Percentiles rank a stretch among this genome's conserved stretches.
phyloP scores from a whole-genome alignment of 2,329 filamentous ascomycete species.

The Colletotrichum eleusines region DNA sequence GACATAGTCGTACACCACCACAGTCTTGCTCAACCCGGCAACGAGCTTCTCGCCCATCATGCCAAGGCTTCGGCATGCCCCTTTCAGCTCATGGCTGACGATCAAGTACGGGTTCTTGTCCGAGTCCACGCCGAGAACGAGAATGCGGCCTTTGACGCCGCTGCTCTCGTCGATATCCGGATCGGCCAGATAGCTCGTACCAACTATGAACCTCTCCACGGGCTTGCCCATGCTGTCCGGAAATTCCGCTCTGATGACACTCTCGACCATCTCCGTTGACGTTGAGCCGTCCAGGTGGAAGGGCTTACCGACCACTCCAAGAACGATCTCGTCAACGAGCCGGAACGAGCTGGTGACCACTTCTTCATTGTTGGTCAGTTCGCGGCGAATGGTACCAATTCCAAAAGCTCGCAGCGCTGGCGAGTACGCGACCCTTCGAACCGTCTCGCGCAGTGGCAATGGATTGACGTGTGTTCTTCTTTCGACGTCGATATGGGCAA shows the following conservation, averaged over 20 bases:
- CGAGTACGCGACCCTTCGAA: constrained; percentile 89
- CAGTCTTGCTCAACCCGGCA: constrained; percentile 89
- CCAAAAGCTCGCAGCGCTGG: constrained; percentile 83
- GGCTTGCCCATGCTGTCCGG: constrained; percentile 66
- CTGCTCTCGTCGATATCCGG: constrained; percentile 64
- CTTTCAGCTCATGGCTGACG: constrained; percentile 76
- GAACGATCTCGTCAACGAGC: constrained; percentile 90
- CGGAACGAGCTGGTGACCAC: constrained; percentile 83
- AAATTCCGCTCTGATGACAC: constrained; percentile 82
- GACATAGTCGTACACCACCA: constrained; percentile 69
- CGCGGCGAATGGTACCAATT: constrained; percentile 84
- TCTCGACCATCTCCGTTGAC: constrained; percentile 81
- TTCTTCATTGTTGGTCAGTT: constrained; percentile 78
- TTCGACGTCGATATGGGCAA: constrained; percentile 85
- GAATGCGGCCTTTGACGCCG: constrained; percentile 76
- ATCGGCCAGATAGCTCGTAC: constrained; percentile 82
- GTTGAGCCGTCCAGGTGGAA: constrained; percentile 67
- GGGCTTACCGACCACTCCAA: constrained; percentile 79
- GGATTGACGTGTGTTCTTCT: constrained; percentile 90
- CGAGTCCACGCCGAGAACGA: constrained; percentile 85
- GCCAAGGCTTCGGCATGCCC: constrained; percentile 83
- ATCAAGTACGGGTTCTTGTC: constrained; percentile 80
- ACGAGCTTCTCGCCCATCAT: constrained; percentile 83
- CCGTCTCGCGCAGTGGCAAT: constrained; percentile 82
- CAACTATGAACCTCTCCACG: constrained; percentile 88